Evolutionary conservation across 768 basidiomycete species (phyloP).

Genomic region (Termitomyces sp.): DNA sequence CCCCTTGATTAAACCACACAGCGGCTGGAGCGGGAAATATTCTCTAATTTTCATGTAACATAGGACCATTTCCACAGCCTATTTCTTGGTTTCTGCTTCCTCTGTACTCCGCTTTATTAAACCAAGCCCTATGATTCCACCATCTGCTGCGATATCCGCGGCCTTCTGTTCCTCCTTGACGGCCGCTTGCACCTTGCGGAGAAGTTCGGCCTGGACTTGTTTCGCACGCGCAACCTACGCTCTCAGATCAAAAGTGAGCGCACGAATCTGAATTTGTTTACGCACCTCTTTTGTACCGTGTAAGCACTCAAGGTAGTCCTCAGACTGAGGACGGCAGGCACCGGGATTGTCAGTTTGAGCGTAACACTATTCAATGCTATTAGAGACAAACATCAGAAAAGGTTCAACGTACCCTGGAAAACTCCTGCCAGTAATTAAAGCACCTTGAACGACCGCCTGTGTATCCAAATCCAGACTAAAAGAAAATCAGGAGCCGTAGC

Average conservation of each 20-base stretch:
- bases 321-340: conserved; percentile 64
- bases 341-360: conserved; percentile 68
- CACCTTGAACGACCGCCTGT: conserved; percentile 66
- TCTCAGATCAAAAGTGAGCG: background rate
- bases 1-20: background rate
- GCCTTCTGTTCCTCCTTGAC: conserved; percentile 66
- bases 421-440: conserved; percentile 91
- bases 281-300: conserved; percentile 86
- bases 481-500: background rate
- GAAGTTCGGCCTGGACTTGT: conserved; percentile 64
- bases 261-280: background rate
- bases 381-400: conserved; percentile 1
- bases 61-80: background rate
- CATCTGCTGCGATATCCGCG: conserved; percentile 66
- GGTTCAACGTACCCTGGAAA: conserved; percentile 49
- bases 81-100: conserved; percentile 9
- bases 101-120: conserved; percentile 54
- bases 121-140: conserved; percentile 70
- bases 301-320: conserved; percentile 90
- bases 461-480: conserved; percentile 42
- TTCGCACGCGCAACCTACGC: conserved; percentile 52
- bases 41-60: background rate
- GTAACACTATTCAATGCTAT: conserved; percentile 60
- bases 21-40: background rate
- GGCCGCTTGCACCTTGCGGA: conserved; percentile 58